Evolutionary conservation across 2,329 filamentous ascomycete species (phyloP).

Genomic region (Aschersonia sp.): DNA sequence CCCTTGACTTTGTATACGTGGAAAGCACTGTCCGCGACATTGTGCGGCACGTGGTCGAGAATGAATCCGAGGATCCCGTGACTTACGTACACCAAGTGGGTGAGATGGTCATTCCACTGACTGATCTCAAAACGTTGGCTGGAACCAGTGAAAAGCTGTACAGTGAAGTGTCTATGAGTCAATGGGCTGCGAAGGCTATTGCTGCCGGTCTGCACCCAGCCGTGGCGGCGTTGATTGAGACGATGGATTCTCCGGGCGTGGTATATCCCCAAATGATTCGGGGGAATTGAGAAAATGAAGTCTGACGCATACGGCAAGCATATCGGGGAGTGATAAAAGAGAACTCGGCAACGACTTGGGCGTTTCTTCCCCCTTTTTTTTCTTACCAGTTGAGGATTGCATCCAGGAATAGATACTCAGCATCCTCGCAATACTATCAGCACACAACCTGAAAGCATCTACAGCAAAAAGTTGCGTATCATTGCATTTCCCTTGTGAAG

Average conservation of each 20-base stretch:
- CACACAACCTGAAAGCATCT: too few relatives aligned
- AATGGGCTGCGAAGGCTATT: not conserved
- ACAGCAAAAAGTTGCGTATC: too few relatives aligned
- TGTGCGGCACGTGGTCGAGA: not conserved
- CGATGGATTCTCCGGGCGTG: not conserved
- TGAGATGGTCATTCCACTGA: not conserved
- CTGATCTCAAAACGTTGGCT: not conserved
- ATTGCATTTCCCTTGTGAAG: too few relatives aligned
- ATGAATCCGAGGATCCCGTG: not conserved
- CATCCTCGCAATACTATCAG: too few relatives aligned
- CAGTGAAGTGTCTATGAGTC: not conserved
- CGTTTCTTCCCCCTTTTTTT: too few relatives aligned
- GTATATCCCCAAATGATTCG: not conserved
- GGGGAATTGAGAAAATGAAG: too few relatives aligned
- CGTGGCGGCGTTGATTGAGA: not conserved
- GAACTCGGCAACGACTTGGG: too few relatives aligned
- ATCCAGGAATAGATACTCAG: too few relatives aligned
- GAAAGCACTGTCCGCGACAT: not conserved
- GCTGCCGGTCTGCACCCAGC: not conserved
- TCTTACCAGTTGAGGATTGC: too few relatives aligned
- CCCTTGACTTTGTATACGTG: not conserved
- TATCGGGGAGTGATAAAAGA: too few relatives aligned
- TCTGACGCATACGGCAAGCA: too few relatives aligned
- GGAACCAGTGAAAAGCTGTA: not conserved
- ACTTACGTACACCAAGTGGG: not conserved